These are phyloP conservation scores for Amphirosellinia nigrospora DNA, from an alignment of 495 filamentous ascomycete species.

Conservation along the genomic window DNA sequence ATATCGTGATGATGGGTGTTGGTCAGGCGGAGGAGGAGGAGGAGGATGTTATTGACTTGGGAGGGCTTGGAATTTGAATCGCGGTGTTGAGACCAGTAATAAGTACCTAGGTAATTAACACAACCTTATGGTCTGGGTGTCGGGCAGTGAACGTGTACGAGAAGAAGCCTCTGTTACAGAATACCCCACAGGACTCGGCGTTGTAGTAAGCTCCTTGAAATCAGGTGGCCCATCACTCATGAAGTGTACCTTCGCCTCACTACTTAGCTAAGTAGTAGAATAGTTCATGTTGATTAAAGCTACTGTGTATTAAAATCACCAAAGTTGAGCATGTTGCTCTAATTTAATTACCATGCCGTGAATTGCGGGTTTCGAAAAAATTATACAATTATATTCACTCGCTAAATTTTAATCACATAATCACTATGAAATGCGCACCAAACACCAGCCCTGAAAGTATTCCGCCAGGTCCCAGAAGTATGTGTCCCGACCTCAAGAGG, in stretches of 20 bases:
- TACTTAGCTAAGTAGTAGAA: neutral
- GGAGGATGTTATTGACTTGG: neutral
- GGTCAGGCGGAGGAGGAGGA: neutral
- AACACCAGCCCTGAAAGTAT: neutral
- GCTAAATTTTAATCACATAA: neutral
- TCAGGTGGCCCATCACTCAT: neutral
- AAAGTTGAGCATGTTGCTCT: too few species aligned
- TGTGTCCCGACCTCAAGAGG: neutral
- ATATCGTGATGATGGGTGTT: constrained; percentile 1
- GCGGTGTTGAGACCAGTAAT: neutral
- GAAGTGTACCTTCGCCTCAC: neutral
- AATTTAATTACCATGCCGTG: too few species aligned
- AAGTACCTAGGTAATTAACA: neutral
- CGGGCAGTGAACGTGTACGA: too few species aligned
- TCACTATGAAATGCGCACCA: neutral
- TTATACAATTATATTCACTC: neutral
- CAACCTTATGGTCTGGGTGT: too few species aligned
- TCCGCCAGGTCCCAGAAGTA: neutral
- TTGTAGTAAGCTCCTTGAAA: too few species aligned
- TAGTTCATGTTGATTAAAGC: too few species aligned
- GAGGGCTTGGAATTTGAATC: neutral
- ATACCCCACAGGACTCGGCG: too few species aligned
- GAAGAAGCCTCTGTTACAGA: too few species aligned
- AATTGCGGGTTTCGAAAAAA: neutral
- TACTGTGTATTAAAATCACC: too few species aligned